These are phyloP conservation scores for Acacia melanoxylon DNA, from an alignment of 306 rosid genomes.

Conservation along the genomic window DNA sequence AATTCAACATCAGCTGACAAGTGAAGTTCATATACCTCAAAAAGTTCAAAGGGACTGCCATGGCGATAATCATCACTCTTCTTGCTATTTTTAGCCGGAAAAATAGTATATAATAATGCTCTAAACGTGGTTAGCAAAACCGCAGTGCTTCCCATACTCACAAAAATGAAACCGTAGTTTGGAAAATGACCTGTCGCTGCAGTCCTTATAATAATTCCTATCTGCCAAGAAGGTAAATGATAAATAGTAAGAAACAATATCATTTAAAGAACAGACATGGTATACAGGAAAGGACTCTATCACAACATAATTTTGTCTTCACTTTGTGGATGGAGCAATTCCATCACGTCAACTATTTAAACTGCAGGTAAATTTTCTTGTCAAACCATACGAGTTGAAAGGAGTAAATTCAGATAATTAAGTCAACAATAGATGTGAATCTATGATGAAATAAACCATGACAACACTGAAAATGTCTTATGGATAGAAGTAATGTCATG, in stretches of 20 bases:
- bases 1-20: background rate
- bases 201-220: constrained; percentile 74
- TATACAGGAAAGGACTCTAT: background rate
- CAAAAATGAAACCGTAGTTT: constrained; percentile 58
- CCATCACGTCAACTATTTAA: background rate
- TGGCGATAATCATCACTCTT: constrained; percentile 79
- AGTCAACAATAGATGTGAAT: background rate
- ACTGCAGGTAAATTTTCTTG: background rate
- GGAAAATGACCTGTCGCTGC: constrained; percentile 60
- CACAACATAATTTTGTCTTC: background rate
- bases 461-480: background rate
- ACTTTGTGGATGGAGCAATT: background rate
- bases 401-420: background rate
- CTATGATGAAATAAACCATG: background rate
- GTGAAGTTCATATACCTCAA: constrained; percentile 63
- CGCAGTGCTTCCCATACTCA: constrained; percentile 86
- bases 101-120: constrained; percentile 57
- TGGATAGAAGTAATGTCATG: constrained; percentile 1
- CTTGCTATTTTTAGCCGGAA: constrained; percentile 57
- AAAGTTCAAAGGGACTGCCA: constrained; percentile 88
- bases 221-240: constrained; percentile 45
- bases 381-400: background rate
- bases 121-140: constrained; percentile 78
- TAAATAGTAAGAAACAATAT: constrained; percentile 1
- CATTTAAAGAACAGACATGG: background rate